phyloP scores from a whole-genome alignment of 225 moss, liverwort and hornwort genomes.

The Neckera pumila region DNA sequence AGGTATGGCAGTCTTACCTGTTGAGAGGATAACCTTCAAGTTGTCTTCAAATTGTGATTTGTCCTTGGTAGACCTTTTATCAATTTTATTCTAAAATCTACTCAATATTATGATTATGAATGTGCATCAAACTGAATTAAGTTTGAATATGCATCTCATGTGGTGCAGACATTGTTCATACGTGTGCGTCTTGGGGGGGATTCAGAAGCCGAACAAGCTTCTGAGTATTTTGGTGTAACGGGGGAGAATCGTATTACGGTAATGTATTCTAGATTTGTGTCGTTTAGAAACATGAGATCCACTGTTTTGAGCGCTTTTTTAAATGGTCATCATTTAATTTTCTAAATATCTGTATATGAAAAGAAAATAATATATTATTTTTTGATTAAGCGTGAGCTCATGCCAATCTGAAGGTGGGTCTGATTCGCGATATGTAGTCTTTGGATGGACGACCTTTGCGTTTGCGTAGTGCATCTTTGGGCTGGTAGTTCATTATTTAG shows the following conservation, averaged over 20 bases:
- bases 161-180: conserved; percentile 39
- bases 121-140: not conserved
- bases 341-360: not conserved
- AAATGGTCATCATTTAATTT: not conserved
- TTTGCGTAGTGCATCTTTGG: not conserved
- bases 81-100: not conserved
- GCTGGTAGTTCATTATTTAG: not conserved
- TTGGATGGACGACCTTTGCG: not conserved
- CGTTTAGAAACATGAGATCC: not conserved
- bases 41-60: not conserved
- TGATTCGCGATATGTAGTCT: not conserved
- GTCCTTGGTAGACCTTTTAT: not conserved
- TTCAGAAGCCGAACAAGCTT: conserved; percentile 19
- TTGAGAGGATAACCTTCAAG: not conserved
- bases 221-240: conserved; percentile 29
- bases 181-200: conserved; percentile 14
- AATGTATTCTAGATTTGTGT: not conserved
- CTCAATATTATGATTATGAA: not conserved
- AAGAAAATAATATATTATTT: not conserved
- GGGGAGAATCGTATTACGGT: conserved; percentile 22
- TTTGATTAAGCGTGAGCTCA: not conserved
- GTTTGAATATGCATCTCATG: not conserved
- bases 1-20: conserved; percentile 11
- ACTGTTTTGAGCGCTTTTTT: not conserved
- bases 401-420: not conserved